Base-by-base conservation (phyloP, 1,284 basidiomycete genomes). In the Papiliotrema nemorosa region DNA sequence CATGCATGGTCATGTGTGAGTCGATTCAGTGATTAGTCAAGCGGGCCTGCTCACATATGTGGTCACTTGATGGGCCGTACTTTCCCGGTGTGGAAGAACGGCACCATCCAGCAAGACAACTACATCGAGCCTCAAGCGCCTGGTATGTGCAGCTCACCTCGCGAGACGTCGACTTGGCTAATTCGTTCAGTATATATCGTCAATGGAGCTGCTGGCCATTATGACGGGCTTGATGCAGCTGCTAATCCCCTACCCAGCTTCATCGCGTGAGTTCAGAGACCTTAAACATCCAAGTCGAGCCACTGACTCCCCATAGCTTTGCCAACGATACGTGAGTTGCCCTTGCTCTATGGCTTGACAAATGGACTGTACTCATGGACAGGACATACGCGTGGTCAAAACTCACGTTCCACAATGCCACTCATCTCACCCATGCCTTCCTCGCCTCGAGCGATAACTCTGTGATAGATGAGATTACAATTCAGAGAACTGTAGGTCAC, bases 1-100 rank as follows among this genome's bases (percentile, higher is more conserved):
- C 48, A 52, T 60, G 48, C 41, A 49, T 7, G 69, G 69, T 14
- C 69, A 72, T 49, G 61, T 65, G n/a, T n/a, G n/a, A n/a, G n/a
- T n/a, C n/a, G n/a, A n/a, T n/a, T n/a, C n/a, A n/a, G n/a, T n/a
- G n/a, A n/a, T n/a, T n/a, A n/a, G n/a, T n/a, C n/a, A n/a, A n/a
- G n/a, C n/a, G n/a, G n/a, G n/a, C n/a, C n/a, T n/a, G n/a, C n/a
- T n/a, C n/a, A n/a, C n/a, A n/a, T n/a, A n/a, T n/a, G n/a, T n/a
- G n/a, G n/a, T 35, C 51, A 55, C 38, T 53, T 43, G 13, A 54
- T 53, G 18, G 54, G 50, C 24, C 63, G 63, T 52, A 44, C 59
- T 5, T 55, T 55, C 29, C 55, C 53, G 5, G 50, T 60, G 20
- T 59, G 21, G 18, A 64, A 44, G 49, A 60, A 63, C 37, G 60